Evolutionary conservation across 1,139 yeast species (phyloP).

Genomic region (Citeromyces hawaiiensis): DNA sequence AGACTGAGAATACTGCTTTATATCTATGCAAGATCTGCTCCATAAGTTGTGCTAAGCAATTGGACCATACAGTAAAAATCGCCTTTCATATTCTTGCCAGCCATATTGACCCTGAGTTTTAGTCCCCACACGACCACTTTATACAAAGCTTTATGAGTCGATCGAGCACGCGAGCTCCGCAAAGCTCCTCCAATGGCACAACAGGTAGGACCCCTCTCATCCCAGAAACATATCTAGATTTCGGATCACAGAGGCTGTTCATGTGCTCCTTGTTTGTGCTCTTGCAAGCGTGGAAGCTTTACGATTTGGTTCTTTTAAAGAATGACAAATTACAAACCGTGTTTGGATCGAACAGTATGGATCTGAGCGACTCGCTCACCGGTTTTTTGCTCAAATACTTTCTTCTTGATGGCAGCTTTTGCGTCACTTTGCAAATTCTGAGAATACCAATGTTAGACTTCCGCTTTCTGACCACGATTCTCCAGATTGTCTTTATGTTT

Average conservation of each 20-base stretch:
- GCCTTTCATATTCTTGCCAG: too few species aligned
- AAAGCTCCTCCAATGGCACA: neutral
- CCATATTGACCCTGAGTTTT: too few species aligned
- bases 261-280: constrained; percentile 53
- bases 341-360: constrained; percentile 16
- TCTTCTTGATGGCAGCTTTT: constrained; percentile 54
- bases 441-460: constrained; percentile 42
- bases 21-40: too few species aligned
- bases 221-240: constrained; percentile 47
- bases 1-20: too few species aligned
- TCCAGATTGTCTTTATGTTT: constrained; percentile 25
- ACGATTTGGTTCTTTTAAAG: constrained; percentile 44
- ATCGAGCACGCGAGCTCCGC: neutral
- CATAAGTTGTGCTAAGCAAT: too few species aligned
- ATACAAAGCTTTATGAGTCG: neutral
- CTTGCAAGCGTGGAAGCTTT: constrained; percentile 71
- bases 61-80: too few species aligned
- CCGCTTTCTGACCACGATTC: constrained; percentile 34
- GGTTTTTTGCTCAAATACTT: constrained; percentile 59
- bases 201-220: constrained; percentile 22
- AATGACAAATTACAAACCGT: constrained; percentile 13
- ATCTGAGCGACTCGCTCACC: constrained; percentile 26
- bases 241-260: constrained; percentile 70
- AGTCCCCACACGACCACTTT: neutral
- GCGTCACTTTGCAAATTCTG: constrained; percentile 59